Percentiles rank a stretch among this genome's conserved stretches.
These are phyloP conservation scores for Lunasporangiospora selenospora DNA, from an alignment of 192 early-diverging fungal genomes.

Conservation along the genomic window DNA sequence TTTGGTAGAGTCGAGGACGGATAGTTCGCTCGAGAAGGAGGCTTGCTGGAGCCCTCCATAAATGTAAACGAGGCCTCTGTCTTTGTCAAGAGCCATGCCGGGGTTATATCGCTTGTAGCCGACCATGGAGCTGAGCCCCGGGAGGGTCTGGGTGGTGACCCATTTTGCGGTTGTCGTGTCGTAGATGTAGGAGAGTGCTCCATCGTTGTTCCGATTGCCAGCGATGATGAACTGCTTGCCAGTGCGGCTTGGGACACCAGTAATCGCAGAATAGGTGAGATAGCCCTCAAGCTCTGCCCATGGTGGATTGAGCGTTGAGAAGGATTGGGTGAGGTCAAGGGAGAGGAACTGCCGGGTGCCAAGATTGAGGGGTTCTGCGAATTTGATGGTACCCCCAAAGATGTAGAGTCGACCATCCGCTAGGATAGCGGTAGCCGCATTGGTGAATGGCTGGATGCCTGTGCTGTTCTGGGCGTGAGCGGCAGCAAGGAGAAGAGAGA, in stretches of 20 bases:
- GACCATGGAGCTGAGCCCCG: not conserved
- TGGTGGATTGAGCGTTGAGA: constrained; percentile 10
- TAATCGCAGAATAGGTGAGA: constrained; percentile 20
- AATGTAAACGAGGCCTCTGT: constrained; percentile 22
- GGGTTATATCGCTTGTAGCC: constrained; percentile 30
- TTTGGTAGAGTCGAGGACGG: constrained; percentile 5
- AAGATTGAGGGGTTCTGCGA: not conserved
- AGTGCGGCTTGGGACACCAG: constrained; percentile 8
- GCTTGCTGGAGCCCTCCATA: constrained; percentile 12
- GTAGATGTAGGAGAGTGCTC: constrained; percentile 22
- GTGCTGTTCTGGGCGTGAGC: not conserved
- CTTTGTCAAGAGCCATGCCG: constrained; percentile 18
- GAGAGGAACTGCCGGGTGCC: constrained; percentile 25
- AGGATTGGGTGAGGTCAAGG: constrained; percentile 24
- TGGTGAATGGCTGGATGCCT: constrained; percentile 4
- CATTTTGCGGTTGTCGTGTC: constrained; percentile 1
- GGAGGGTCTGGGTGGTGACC: constrained; percentile 6
- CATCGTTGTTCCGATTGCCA: constrained; percentile 26
- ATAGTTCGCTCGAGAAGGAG: constrained; percentile 9
- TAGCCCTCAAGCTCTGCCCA: constrained; percentile 4
- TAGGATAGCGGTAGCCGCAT: constrained; percentile 28
- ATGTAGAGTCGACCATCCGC: constrained; percentile 30
- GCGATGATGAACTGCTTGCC: constrained; percentile 26
- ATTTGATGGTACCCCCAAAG: constrained; percentile 28
- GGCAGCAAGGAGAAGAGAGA: not conserved